Evolutionary conservation across 257 asterid species (phyloP).

Genomic region (Ocimum tenuiflorum): DNA sequence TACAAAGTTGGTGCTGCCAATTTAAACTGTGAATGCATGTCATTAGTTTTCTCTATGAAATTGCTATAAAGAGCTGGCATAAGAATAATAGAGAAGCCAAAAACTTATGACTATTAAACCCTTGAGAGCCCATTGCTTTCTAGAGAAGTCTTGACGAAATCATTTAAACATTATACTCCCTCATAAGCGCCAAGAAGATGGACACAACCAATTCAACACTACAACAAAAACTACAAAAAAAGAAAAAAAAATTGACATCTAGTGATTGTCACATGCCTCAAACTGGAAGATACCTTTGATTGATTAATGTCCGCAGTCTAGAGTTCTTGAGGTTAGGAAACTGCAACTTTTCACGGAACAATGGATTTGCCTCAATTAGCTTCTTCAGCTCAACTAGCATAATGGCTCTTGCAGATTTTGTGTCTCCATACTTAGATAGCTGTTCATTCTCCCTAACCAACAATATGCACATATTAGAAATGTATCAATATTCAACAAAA

Average conservation of each 20-base stretch:
- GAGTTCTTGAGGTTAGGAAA: conserved; percentile 85
- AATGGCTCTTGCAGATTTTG: conserved; percentile 82
- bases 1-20: conserved; percentile 99
- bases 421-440: conserved; percentile 87
- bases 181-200: background rate
- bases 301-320: conserved; percentile 79
- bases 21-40: conserved; percentile 58
- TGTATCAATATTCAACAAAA: background rate
- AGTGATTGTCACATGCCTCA: background rate
- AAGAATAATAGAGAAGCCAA: conserved; percentile 2
- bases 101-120: background rate
- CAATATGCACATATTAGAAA: conserved; percentile 3
- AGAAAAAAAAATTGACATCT: background rate
- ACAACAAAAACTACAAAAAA: background rate
- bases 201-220: background rate
- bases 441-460: conserved; percentile 85
- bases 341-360: conserved; percentile 88
- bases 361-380: conserved; percentile 93
- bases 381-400: conserved; percentile 93
- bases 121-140: background rate
- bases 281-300: conserved; percentile 65
- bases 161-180: background rate
- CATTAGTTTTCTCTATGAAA: conserved; percentile 18
- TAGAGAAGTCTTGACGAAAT: background rate
- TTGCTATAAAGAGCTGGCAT: background rate